Base-by-base conservation (phyloP, 140 eudicot species). In the Ambrosia hybrid region DNA sequence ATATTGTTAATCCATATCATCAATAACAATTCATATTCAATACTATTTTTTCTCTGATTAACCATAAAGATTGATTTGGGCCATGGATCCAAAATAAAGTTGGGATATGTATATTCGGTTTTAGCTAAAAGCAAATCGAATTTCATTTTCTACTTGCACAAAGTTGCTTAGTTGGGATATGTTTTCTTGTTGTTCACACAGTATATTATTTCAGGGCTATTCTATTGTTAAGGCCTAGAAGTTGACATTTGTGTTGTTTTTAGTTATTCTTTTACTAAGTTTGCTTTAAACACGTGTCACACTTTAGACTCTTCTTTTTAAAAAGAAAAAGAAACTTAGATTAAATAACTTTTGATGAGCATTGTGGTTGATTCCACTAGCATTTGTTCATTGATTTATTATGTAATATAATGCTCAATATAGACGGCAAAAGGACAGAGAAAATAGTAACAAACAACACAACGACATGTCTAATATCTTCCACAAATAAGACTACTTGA, bases 311-410 rank as follows among this genome's bases (percentile, higher is more conserved):
- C 67, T 61, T 61, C 67, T 61, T 61, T 61, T 36, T 61, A 61
- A 36, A 61, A 61, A 61, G 67, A 16, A 33, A 61, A 61, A 61
- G 67, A 34, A 36, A 61, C 21, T 61, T 61, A 30, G 48, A 33
- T 61, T 61, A 61, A 61, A 61, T 61, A 36, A 12, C 34, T 3
- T 60, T 36, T 36, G 45, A 61, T 5, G 67, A 36, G 67, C 46
- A 36, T 10, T 12, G 45, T 34, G 67, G 2, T 30, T 36, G 67
- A 61, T 61, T 61, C 48, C 67, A 61, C 33, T 13, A 12, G 46
- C 48, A 61, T 36, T 61, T 61, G 67, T 61, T 61, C 66, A 9
- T 26, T 4, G 8, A 4, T 11, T 60, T 34, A 60, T 21, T 36
- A 10, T 11, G 46, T 17, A 13, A 11, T 60, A 7, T 36, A 59